Evolutionary conservation across 2,329 filamentous ascomycete genomes (phyloP).

Genomic region (Diaporthe sp.): DNA sequence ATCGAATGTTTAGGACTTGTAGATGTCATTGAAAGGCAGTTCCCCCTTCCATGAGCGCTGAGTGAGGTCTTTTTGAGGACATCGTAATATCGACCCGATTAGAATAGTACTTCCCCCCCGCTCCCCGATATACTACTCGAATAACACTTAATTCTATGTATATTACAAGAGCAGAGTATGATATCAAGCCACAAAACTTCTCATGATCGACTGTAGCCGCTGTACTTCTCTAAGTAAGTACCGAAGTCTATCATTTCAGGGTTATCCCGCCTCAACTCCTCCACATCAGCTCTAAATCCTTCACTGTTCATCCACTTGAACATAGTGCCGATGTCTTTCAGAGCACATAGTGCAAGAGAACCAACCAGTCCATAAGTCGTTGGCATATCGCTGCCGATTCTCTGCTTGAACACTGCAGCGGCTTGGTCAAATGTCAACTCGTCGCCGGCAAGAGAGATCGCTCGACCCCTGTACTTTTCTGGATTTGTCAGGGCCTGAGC

Average conservation of each 20-base stretch:
- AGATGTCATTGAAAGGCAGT: neutral
- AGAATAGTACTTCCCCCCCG: too few relatives aligned
- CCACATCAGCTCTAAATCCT: neutral
- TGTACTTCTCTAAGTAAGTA: neutral
- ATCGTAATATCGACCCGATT: neutral
- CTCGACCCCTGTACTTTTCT: constrained; percentile 43
- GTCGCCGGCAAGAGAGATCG: constrained; percentile 53
- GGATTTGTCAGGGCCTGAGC: constrained; percentile 48
- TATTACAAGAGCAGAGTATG: neutral
- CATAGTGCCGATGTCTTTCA: neutral
- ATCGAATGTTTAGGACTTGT: neutral
- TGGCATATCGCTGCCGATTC: constrained; percentile 39
- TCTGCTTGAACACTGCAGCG: constrained; percentile 44
- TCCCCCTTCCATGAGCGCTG: neutral
- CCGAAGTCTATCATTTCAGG: neutral
- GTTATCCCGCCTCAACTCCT: neutral
- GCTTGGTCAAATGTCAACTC: constrained; percentile 49
- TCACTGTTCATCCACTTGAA: constrained; percentile 8
- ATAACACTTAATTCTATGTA: neutral
- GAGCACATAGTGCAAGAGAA: neutral
- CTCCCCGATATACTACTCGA: neutral
- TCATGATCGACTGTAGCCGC: neutral
- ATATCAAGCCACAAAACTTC: too few relatives aligned
- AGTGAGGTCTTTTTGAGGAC: neutral
- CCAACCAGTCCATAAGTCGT: neutral